Percentiles rank a stretch among this genome's conserved stretches.
These are phyloP conservation scores for Aristolochia californica DNA, from an alignment of 164 flowering plant genomes.

Conservation along the genomic window DNA sequence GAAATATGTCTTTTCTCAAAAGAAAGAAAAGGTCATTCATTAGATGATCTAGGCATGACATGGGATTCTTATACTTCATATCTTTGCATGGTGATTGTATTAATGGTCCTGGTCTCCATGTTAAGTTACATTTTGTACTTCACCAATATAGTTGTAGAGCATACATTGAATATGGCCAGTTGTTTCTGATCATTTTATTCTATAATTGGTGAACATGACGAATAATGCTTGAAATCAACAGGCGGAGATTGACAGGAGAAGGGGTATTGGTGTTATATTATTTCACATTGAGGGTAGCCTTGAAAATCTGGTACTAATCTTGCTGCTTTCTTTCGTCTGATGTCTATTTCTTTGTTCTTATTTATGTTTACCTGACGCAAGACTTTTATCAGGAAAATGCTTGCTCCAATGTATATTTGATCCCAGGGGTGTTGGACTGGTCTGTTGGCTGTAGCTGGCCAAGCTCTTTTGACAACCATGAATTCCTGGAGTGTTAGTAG, in stretches of 20 bases:
- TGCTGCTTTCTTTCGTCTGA: not conserved
- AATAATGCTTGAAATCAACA: conserved; percentile 15
- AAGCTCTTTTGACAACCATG: conserved; percentile 25
- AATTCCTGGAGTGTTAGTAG: conserved; percentile 44
- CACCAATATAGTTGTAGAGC: no score
- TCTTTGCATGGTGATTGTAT: no score
- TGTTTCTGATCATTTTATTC: no score
- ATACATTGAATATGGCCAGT: no score
- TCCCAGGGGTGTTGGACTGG: conserved; percentile 85
- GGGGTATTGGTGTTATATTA: conserved; percentile 76
- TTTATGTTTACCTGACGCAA: not conserved
- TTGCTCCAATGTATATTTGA: conserved; percentile 53
- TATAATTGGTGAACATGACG: no score
- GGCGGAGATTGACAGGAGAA: conserved; percentile 75
- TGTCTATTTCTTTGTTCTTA: not conserved
- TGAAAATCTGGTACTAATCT: conserved; percentile 52
- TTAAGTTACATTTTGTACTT: no score
- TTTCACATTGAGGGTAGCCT: conserved; percentile 74
- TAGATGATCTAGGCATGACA: no score
- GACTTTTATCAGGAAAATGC: conserved; percentile 43
- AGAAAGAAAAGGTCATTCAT: no score
- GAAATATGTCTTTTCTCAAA: no score
- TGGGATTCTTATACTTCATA: no score
- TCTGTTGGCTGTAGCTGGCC: conserved; percentile 95
- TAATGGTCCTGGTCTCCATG: no score